These are phyloP conservation scores for Nidularia pulvinata DNA, from an alignment of 768 basidiomycete genomes.

Conservation along the genomic window DNA sequence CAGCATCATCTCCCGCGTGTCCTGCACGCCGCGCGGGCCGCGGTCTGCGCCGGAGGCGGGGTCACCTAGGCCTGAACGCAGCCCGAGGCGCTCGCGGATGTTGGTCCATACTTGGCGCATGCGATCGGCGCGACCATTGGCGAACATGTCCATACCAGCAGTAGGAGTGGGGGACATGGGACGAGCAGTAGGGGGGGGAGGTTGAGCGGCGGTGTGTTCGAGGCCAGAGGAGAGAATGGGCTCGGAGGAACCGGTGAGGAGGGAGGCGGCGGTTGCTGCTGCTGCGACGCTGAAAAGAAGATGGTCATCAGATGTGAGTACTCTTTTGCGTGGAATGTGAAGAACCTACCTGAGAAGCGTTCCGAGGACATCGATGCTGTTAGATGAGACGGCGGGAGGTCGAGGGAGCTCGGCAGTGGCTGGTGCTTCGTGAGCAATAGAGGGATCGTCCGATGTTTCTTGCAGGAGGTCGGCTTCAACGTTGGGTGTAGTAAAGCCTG, in stretches of 20 bases:
- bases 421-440: conserved; percentile 7
- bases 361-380: conserved; percentile 81
- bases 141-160: conserved; percentile 26
- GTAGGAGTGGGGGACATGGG: conserved; percentile 46
- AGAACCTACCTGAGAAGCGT: conserved; percentile 72
- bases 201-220: conserved; percentile 26
- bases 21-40: conserved; percentile 20
- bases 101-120: conserved; percentile 70
- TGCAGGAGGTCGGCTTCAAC: not conserved
- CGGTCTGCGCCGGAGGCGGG: not conserved
- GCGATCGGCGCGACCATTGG: conserved; percentile 36
- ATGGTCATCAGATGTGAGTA: not conserved
- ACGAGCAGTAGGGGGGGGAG: conserved; percentile 7
- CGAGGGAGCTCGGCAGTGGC: conserved; percentile 8
- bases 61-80: conserved; percentile 28
- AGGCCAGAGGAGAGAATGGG: conserved; percentile 61
- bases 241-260: conserved; percentile 72
- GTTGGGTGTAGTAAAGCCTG: not conserved
- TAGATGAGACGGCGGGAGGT: conserved; percentile 52
- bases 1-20: conserved; percentile 72
- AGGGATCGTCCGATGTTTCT: not conserved
- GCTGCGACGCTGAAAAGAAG: conserved; percentile 67
- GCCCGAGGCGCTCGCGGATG: conserved; percentile 66
- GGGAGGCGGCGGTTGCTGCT: conserved; percentile 88
- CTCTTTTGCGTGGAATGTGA: too few relatives aligned